phyloP scores from a whole-genome alignment of 257 asterid genomes.

The Solanum medicagineum region DNA sequence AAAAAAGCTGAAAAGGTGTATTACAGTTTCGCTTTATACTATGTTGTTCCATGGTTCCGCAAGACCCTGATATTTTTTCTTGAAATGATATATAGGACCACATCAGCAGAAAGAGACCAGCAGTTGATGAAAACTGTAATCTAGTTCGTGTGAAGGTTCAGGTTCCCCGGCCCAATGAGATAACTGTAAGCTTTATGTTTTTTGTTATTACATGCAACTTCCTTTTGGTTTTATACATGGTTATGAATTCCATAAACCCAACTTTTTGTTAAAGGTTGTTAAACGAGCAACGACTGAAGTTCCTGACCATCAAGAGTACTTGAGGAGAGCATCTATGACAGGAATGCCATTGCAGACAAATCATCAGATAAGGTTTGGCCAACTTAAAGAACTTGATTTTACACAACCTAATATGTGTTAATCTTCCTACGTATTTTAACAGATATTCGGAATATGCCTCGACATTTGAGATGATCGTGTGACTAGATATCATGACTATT shows the following conservation, averaged over 20 bases:
- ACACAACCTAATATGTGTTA: not conserved
- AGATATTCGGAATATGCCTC: not conserved
- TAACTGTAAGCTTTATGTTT: slow-evolving; percentile 18
- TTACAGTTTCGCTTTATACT: not conserved
- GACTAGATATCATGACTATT: not conserved
- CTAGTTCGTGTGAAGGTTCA: slow-evolving; percentile 14
- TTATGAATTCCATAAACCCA: not conserved
- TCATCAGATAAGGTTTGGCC: slow-evolving; percentile 43
- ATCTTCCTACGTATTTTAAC: not conserved
- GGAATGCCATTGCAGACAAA: slow-evolving; percentile 26
- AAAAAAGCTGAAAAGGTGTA: slow-evolving; percentile 26
- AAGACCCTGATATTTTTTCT: slow-evolving; percentile 8
- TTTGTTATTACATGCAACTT: not conserved
- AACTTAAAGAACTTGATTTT: not conserved
- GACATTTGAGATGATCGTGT: not conserved
- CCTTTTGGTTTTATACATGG: not conserved
- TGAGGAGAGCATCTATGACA: slow-evolving; percentile 20
- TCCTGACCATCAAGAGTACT: slow-evolving; percentile 20
- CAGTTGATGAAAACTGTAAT: slow-evolving; percentile 20
- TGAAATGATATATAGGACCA: slow-evolving; percentile 25
- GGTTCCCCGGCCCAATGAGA: slow-evolving; percentile 18
- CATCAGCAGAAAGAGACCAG: slow-evolving; percentile 16
- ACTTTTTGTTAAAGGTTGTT: not conserved
- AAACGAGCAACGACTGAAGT: slow-evolving; percentile 16
- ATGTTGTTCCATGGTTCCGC: not conserved